Evolutionary conservation across 1,139 yeast genomes (phyloP).

Genomic region (Entelexis paramagnoliae): DNA sequence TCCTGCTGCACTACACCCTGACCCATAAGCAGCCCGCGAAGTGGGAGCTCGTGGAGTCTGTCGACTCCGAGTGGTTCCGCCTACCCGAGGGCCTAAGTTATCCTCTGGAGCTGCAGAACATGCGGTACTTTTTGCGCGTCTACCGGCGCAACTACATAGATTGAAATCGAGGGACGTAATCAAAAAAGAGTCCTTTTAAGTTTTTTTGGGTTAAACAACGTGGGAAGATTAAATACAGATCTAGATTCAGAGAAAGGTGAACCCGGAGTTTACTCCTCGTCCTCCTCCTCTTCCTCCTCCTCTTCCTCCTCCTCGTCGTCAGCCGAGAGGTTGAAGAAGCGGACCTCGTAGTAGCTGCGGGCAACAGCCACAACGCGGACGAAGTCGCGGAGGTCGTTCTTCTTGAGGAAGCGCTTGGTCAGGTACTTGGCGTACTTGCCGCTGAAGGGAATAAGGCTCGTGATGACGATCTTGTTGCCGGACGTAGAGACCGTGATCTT

Average conservation of each 20-base stretch:
- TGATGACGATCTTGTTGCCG: slow-evolving; percentile 68
- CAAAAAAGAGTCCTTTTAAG: neutral
- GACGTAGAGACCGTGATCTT: slow-evolving; percentile 82
- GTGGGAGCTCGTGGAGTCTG: slow-evolving; percentile 56
- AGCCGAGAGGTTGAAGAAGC: slow-evolving; percentile 98
- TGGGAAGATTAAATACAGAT: slow-evolving; percentile 2
- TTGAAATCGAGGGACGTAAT: no score
- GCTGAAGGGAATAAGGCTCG: slow-evolving; percentile 91
- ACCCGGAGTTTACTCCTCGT: slow-evolving; percentile 36
- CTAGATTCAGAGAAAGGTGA: neutral
- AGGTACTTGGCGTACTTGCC: slow-evolving; percentile 99
- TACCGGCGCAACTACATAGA: slow-evolving; percentile 40
- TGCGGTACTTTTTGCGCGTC: slow-evolving; percentile 74
- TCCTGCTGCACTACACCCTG: slow-evolving; percentile 61
- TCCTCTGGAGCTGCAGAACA: slow-evolving; percentile 67
- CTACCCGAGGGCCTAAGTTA: slow-evolving; percentile 43
- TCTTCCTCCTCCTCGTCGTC: slow-evolving; percentile 89
- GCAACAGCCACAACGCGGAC: slow-evolving; percentile 96
- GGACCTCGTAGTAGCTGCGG: slow-evolving; percentile 94
- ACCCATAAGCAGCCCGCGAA: slow-evolving; percentile 35
- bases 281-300: slow-evolving; percentile 37
- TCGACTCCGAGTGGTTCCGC: slow-evolving; percentile 79
- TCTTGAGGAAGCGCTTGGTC: slow-evolving; percentile 99
- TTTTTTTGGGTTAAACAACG: neutral
- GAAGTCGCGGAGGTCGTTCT: slow-evolving; percentile 98